These are phyloP conservation scores for Pseudofabraea citricarpa DNA, from an alignment of 2,329 filamentous ascomycete genomes.

Conservation along the genomic window DNA sequence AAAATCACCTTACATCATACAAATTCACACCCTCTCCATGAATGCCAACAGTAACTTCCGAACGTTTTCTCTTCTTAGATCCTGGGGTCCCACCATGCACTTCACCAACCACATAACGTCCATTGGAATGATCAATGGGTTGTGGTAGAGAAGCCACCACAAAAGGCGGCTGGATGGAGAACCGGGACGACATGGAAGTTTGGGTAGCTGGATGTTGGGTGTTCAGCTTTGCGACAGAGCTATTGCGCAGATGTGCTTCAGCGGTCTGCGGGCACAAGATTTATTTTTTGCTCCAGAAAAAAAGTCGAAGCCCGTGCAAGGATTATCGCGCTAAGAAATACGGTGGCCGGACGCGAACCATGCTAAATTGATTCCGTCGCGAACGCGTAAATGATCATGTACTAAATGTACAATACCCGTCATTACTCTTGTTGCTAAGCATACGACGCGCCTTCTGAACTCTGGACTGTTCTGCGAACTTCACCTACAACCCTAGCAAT, in stretches of 20 bases:
- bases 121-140: constrained; percentile 48
- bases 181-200: constrained; percentile 35
- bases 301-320: too few species aligned
- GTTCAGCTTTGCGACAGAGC: too few species aligned
- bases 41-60: constrained; percentile 58
- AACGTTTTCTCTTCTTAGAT: constrained; percentile 56
- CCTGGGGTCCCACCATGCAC: constrained; percentile 55
- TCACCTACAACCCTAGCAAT: constrained; percentile 4
- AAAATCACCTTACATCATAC: constrained; percentile 49
- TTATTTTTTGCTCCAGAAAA: neutral
- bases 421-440: too few species aligned
- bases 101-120: constrained; percentile 52
- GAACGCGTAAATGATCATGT: too few species aligned
- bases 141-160: constrained; percentile 55
- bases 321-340: too few species aligned
- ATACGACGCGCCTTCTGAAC: too few species aligned
- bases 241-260: too few species aligned
- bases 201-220: neutral
- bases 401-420: too few species aligned
- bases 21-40: constrained; percentile 63
- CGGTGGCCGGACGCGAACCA: too few species aligned
- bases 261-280: too few species aligned
- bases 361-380: too few species aligned
- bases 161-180: constrained; percentile 61
- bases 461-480: too few species aligned